Conservation (phyloP, 1,284 basidiomycete genomes). For the Trichosporon ovoides region DNA sequence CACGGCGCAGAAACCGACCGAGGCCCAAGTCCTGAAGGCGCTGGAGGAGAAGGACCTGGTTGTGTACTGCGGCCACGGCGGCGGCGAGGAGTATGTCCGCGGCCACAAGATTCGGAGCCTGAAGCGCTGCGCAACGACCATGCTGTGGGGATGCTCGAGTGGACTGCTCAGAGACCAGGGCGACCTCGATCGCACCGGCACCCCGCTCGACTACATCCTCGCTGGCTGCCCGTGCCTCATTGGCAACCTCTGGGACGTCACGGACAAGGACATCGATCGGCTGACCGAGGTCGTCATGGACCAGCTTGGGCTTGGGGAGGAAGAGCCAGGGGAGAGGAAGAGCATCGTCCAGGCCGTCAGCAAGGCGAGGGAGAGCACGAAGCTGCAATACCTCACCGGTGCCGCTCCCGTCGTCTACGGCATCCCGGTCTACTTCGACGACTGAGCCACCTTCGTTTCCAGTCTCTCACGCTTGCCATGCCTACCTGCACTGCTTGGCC, state of each 20-base stretch:
- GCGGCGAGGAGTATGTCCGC: slow-evolving; percentile 88
- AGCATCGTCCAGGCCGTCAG: slow-evolving; percentile 70
- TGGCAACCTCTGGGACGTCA: slow-evolving; percentile 97
- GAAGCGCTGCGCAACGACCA: slow-evolving; percentile 76
- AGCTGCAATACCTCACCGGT: slow-evolving; percentile 89
- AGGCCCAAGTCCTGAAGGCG: slow-evolving; percentile 70
- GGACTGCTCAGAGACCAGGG: slow-evolving; percentile 83
- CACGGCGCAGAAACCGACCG: slow-evolving; percentile 67
- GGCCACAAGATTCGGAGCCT: slow-evolving; percentile 78
- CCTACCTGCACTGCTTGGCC: background rate
- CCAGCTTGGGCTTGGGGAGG: slow-evolving; percentile 57
- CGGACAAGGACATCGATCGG: slow-evolving; percentile 93
- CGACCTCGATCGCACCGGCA: slow-evolving; percentile 85
- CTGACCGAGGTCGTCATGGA: slow-evolving; percentile 80
- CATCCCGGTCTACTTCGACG: slow-evolving; percentile 57
- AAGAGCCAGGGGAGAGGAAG: slow-evolving; percentile 1
- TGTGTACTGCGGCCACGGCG: slow-evolving; percentile 96
- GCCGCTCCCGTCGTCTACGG: slow-evolving; percentile 93
- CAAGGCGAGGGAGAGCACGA: slow-evolving; percentile 70
- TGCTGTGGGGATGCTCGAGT: slow-evolving; percentile 99
- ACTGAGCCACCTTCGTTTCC: no score
- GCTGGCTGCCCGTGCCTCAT: slow-evolving; percentile 89
- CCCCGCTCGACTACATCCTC: slow-evolving; percentile 90
- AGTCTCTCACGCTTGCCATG: background rate
- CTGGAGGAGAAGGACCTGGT: slow-evolving; percentile 70